Evolutionary conservation across 192 early-diverging fungal genomes (phyloP), one percentile per base, ranked within the genome.

Genomic region (Backusella morwellensis): DNA sequence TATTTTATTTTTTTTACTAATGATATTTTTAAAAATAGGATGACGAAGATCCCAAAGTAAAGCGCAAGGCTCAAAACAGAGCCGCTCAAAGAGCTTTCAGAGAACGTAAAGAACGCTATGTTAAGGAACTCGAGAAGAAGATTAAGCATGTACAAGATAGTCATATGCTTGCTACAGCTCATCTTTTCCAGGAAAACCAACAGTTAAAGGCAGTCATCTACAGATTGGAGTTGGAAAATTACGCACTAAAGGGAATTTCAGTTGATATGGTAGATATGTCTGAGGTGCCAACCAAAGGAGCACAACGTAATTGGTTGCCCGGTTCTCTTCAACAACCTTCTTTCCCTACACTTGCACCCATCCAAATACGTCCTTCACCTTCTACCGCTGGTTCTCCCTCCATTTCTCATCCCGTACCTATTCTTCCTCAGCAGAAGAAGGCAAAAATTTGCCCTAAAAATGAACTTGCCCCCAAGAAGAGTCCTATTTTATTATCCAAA

Each of bases 101-200:
- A 59, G 94, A 97, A 77, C 91, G 95, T 72, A 94, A 93, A 74
- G 91, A 95, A 77, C 88, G 89, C 68, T 94, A 97, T 79, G 90
- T 96, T 8, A 90, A 92, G 79, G 86, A 90, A 19, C 88, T 97
- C 2, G 95, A 97, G 82, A 88, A 87, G 36, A 86, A 88, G 56
- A 91, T 95, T 70, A 88, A 91, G 75, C 89, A 89, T 44, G 85
- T 93, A 9, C 88, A 93, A 52, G 88, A 90, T 38, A 47, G 36
- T 2, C 85, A 89, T 21, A 77, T 85, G 38, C 77, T 79, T 68
- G 72, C 74, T 26, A 82, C 85, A 8, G 80, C 77, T 15, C 85
- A 82, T 35, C 86, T 91, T 8, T 77, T 74, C 2, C 76, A 86
- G 59, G 89, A 90, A 71, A 90, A 90, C 68, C 54, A 81, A 35